Conservation (phyloP, 441 rosid genomes). For the Gossypium davidsonii region DNA sequence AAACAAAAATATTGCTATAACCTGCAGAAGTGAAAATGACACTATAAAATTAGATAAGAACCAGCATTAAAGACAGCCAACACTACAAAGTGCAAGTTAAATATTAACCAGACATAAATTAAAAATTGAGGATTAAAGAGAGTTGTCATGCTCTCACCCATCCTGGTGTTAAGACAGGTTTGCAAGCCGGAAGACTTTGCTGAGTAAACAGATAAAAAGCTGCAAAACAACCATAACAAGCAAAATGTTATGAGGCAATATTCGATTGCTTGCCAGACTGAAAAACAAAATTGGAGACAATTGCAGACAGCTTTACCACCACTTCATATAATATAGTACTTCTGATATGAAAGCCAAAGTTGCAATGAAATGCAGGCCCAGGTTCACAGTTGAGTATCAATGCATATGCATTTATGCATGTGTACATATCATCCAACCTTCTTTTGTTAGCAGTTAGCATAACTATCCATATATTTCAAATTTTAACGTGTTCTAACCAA, state of each 20-base stretch:
- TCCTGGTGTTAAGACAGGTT: slow-evolving; percentile 74
- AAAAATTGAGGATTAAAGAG: background rate
- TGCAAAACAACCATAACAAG: slow-evolving; percentile 25
- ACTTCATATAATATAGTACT: background rate
- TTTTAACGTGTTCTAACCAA: background rate
- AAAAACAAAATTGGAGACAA: background rate
- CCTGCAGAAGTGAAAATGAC: slow-evolving; percentile 32
- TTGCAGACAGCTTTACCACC: background rate
- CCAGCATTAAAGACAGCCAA: slow-evolving; percentile 5
- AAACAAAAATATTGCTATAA: slow-evolving; percentile 51
- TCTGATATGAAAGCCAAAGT: background rate
- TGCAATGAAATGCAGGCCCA: background rate
- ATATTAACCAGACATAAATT: background rate
- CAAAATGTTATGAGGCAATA: background rate
- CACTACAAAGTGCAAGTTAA: background rate
- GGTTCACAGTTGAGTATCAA: background rate
- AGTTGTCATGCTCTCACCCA: slow-evolving; percentile 47
- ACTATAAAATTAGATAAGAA: background rate
- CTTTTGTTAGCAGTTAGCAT: background rate
- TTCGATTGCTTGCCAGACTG: background rate
- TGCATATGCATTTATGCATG: background rate
- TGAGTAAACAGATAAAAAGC: slow-evolving; percentile 65
- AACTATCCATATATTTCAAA: background rate
- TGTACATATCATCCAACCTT: background rate
- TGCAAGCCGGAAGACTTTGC: slow-evolving; percentile 83